phyloP scores from a whole-genome alignment of 2,329 filamentous ascomycete genomes.

The Penicillium glabrum region DNA sequence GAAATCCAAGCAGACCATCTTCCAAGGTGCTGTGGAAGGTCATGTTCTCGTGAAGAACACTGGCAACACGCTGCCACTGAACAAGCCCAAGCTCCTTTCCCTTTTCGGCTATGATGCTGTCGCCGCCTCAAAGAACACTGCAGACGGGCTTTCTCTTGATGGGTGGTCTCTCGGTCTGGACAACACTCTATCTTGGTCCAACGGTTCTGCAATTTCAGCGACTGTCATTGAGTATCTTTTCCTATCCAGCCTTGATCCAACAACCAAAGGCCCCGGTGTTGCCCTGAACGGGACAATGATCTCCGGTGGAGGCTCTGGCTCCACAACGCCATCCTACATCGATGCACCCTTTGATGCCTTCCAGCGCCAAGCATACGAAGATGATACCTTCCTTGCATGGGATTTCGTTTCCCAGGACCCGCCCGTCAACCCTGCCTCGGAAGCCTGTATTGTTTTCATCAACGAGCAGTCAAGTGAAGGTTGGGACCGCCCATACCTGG shows the following conservation, averaged over 20 bases:
- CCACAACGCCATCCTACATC: slow-evolving; percentile 49
- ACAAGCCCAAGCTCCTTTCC: slow-evolving; percentile 36
- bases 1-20: slow-evolving; percentile 32
- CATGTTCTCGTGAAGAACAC: slow-evolving; percentile 58
- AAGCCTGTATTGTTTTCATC: slow-evolving; percentile 27
- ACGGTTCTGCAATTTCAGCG: slow-evolving; percentile 19
- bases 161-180: slow-evolving; percentile 13
- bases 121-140: slow-evolving; percentile 25
- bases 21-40: slow-evolving; percentile 57
- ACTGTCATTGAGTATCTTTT: slow-evolving; percentile 18
- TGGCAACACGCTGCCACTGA: slow-evolving; percentile 50
- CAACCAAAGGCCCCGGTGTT: slow-evolving; percentile 8
- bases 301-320: slow-evolving; percentile 52
- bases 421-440: slow-evolving; percentile 11
- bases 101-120: slow-evolving; percentile 61
- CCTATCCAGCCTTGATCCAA: not conserved
- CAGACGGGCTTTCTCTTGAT: slow-evolving; percentile 12
- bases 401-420: slow-evolving; percentile 52
- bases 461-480: slow-evolving; percentile 19
- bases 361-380: slow-evolving; percentile 51
- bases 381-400: slow-evolving; percentile 60
- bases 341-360: slow-evolving; percentile 59
- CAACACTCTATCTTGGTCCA: slow-evolving; percentile 6
- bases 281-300: slow-evolving; percentile 51
- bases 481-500: slow-evolving; percentile 13